Base-by-base conservation (phyloP, 176 grass and related monocot species). In the Triticum turgidum region DNA sequence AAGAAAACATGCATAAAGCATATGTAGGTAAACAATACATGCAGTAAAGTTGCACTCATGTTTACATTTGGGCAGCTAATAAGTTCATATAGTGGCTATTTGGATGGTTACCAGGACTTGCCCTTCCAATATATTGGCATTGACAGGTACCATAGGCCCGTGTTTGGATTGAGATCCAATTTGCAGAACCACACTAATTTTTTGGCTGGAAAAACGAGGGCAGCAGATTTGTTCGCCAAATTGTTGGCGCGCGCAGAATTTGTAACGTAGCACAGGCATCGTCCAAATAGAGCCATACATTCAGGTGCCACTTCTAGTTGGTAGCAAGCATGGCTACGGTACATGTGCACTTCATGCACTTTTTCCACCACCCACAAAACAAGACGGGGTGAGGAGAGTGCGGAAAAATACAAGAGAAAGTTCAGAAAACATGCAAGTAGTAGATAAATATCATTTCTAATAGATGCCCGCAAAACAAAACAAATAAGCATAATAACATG, bases 1-100 rank as follows among this genome's bases (percentile, higher is more conserved):
- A 82, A 82, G 29, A 82, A 56, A 54, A 25, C 33, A 54, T 70
- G 7, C 45, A 70, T 37, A 12, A 70, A 37, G 21, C 45, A 51
- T 82, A 54, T 56, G 65, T 37, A 70, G 45, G 21, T 39, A 65
- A 56, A 70, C 29, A 37, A 42, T 58, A 69, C 34, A 89, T 27
- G 56, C 65, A 73, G 42, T 56, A 32, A 68, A 14, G 24, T 80
- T 64, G 45, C 74, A 34, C 9, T 83, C 64, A 37, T 64, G 7
- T 21, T 29, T 80, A 89, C 78, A 87, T 66, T 80, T 35, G 42
- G 80, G 45, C 47, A 69, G 7, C 20, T 35, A 54, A 64, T 29
- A 69, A 69, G 44, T 11, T 15, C 51, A 58, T 58, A 58, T 58
- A 58, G 17, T 18, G 54, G 54, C 54, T 58, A 20, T 58, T 58